Conservation (phyloP, 805 yeast genomes). For the Zygoascus biomembranicola region DNA sequence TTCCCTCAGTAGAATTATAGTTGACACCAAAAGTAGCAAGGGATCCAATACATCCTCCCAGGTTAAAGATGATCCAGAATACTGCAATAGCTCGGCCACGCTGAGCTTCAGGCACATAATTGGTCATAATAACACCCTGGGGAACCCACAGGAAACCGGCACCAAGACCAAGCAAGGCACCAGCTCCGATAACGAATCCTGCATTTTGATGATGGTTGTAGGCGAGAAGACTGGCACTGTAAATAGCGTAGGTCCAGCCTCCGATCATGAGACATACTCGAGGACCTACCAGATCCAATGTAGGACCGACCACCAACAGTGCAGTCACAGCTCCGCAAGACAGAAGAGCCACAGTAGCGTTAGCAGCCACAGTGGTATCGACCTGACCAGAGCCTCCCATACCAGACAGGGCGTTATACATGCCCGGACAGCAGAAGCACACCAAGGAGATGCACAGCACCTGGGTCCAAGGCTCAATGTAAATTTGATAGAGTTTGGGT, state of each 20-base stretch:
- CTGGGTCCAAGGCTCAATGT: conserved; percentile 20
- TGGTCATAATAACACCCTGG: conserved; percentile 47
- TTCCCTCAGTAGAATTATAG: conserved; percentile 30
- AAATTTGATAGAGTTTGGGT: neutral
- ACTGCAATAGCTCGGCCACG: conserved; percentile 48
- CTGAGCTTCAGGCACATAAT: conserved; percentile 43
- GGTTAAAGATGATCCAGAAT: conserved; percentile 53
- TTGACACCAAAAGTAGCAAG: conserved; percentile 49
- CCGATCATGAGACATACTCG: conserved; percentile 37
- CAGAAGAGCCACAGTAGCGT: conserved; percentile 25
- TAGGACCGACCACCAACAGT: conserved; percentile 25
- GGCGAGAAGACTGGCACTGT: conserved; percentile 44
- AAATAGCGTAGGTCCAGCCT: conserved; percentile 47
- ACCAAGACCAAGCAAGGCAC: conserved; percentile 49
- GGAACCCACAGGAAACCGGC: conserved; percentile 53
- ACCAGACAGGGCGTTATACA: conserved; percentile 27
- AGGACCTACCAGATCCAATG: conserved; percentile 25
- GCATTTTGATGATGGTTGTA: conserved; percentile 39
- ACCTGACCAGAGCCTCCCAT: conserved; percentile 29
- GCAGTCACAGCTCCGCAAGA: conserved; percentile 23
- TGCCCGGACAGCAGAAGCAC: conserved; percentile 29
- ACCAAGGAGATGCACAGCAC: conserved; percentile 22
- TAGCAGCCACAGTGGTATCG: conserved; percentile 23
- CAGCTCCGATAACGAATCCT: conserved; percentile 49
- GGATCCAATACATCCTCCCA: conserved; percentile 56